Conservation (phyloP, 116 monocot genomes). For the Cymodocea nodosa region DNA sequence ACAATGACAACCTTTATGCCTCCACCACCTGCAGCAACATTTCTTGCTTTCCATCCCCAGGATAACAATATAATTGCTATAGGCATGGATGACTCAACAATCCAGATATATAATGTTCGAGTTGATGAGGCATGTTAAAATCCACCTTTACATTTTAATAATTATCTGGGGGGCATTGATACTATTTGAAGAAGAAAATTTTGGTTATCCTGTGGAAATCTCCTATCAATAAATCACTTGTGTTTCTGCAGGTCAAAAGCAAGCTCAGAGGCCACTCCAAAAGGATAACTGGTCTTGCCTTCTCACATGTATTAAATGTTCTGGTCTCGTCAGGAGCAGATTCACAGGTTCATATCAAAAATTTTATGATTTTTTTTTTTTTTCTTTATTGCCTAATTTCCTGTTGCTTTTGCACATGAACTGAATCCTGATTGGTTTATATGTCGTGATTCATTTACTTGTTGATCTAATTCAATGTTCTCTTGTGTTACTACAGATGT, state of each 20-base stretch:
- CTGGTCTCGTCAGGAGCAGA: conserved; percentile 96
- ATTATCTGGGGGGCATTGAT: background rate
- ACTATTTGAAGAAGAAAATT: background rate
- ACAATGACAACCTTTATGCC: conserved; percentile 99
- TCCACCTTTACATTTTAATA: background rate
- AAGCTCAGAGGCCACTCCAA: conserved; percentile 87
- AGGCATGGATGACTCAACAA: conserved; percentile 99
- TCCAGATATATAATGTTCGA: conserved; percentile 82
- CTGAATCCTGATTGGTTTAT: too few species aligned
- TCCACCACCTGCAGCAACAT: conserved; percentile 91
- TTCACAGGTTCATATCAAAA: conserved; percentile 48
- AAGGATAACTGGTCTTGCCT: conserved; percentile 96
- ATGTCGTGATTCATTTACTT: too few species aligned
- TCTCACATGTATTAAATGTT: conserved; percentile 71
- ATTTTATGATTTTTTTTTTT: background rate
- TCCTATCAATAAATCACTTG: background rate
- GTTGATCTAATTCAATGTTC: too few species aligned
- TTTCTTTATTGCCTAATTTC: background rate
- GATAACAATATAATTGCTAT: conserved; percentile 99
- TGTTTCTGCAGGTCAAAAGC: conserved; percentile 64
- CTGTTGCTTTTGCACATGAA: too few species aligned
- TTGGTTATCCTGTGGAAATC: background rate
- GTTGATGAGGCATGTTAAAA: conserved; percentile 67
- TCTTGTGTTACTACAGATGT: conserved; percentile 28
- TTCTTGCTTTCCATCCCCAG: conserved; percentile 98